Evolutionary conservation across 2,329 filamentous ascomycete species (phyloP).

Genomic region (Rhynchosporium secalis): DNA sequence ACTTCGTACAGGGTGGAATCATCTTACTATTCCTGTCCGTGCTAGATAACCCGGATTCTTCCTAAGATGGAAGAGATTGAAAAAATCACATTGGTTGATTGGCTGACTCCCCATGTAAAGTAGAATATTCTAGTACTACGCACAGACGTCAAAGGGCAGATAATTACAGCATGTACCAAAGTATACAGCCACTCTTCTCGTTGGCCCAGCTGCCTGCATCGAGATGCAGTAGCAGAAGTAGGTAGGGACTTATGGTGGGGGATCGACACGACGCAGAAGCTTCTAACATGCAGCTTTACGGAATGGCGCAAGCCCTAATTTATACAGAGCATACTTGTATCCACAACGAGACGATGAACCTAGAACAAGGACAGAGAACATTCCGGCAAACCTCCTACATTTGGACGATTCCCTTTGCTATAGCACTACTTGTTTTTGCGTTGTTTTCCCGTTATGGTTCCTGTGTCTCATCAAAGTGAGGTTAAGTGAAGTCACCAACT

Average conservation of each 20-base stretch:
- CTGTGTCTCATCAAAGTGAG: neutral
- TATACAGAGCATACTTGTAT: neutral
- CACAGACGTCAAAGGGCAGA: too few species aligned
- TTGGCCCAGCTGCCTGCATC: neutral
- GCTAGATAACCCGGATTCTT: too few species aligned
- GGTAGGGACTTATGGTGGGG: neutral
- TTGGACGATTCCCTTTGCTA: neutral
- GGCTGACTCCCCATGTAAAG: too few species aligned
- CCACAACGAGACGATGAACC: neutral
- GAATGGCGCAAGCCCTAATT: slow-evolving; percentile 2
- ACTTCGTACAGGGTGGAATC: too few species aligned
- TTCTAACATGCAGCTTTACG: slow-evolving; percentile 8
- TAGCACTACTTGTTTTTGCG: neutral
- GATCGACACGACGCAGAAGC: neutral
- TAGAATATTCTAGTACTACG: neutral
- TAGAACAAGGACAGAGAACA: neutral
- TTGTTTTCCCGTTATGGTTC: neutral
- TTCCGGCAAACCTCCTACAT: slow-evolving; percentile 5
- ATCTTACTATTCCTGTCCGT: too few species aligned
- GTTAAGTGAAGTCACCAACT: neutral
- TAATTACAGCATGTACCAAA: neutral
- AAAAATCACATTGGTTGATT: too few species aligned
- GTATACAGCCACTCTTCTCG: neutral
- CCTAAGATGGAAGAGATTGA: too few species aligned
- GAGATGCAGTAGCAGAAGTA: neutral